Percentiles rank a stretch among this genome's conserved stretches.
Conservation (phyloP, 257 asterid genomes). For the Solanum phureja region DNA sequence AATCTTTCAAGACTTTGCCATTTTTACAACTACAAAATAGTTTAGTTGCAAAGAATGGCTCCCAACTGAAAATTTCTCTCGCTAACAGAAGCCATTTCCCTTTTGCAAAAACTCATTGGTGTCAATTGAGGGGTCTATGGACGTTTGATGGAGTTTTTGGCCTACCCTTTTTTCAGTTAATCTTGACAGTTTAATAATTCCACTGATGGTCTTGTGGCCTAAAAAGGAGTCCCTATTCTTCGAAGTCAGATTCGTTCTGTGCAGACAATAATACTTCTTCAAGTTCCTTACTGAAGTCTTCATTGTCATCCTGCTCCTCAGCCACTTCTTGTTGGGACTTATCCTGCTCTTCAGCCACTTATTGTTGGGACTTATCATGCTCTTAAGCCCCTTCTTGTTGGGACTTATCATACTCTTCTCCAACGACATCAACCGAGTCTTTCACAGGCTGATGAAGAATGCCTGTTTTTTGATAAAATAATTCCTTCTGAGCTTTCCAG, state of each 20-base stretch:
- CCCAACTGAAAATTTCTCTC: too few species aligned
- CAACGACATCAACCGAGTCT: background rate
- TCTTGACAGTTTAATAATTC: background rate
- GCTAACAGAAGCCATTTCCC: background rate
- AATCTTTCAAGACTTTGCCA: background rate
- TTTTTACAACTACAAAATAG: background rate
- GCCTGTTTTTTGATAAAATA: constrained; percentile 44
- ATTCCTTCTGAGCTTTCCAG: constrained; percentile 51
- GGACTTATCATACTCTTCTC: background rate
- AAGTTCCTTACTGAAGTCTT: constrained; percentile 21
- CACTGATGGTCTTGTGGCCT: background rate
- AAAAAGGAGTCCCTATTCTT: background rate
- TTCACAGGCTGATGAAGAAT: background rate
- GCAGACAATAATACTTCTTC: constrained; percentile 13
- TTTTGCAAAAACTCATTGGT: too few species aligned
- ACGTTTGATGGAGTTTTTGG: background rate
- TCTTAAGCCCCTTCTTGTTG: background rate
- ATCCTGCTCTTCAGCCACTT: background rate
- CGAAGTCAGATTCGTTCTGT: constrained; percentile 5
- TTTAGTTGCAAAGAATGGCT: background rate
- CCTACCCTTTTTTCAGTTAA: background rate
- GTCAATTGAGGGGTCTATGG: background rate
- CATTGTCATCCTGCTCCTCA: background rate
- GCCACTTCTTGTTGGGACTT: background rate
- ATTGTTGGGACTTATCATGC: background rate